These are phyloP conservation scores for Chrysoporthe austroafricana DNA, from an alignment of 2,329 filamentous ascomycete species.

Conservation along the genomic window DNA sequence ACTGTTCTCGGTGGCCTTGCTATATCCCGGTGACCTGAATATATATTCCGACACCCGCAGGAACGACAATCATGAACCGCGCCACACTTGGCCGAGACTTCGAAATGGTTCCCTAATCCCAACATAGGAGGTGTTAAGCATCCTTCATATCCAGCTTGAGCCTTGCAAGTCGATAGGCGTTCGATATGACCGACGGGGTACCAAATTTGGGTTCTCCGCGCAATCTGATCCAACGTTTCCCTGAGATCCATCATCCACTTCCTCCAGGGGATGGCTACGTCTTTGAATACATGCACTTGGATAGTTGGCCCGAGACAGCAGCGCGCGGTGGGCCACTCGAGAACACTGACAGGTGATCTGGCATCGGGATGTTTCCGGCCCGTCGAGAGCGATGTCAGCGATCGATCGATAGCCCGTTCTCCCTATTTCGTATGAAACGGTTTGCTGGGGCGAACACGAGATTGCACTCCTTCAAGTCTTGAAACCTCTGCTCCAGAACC, in stretches of 20 bases:
- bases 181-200: not conserved
- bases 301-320: not conserved
- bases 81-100: not conserved
- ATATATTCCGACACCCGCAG: not conserved
- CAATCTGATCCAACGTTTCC: not conserved
- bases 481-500: conserved; percentile 17
- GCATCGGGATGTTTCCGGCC: not conserved
- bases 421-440: conserved; percentile 3
- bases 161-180: not conserved
- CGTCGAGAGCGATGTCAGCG: not conserved
- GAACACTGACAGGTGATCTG: not conserved
- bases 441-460: conserved; percentile 22
- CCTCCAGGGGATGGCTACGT: not conserved
- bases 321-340: not conserved
- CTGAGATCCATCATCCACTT: not conserved
- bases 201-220: not conserved
- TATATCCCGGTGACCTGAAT: not conserved
- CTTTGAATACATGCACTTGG: not conserved
- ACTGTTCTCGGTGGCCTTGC: not conserved
- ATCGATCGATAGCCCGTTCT: conserved; percentile 4
- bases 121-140: not conserved
- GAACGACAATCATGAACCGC: not conserved
- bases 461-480: conserved; percentile 12
- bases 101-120: not conserved
- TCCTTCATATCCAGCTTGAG: too few species aligned